A percentile compares a stretch with the other conserved stretches of the same genome.
These are phyloP conservation scores for Podila epigama DNA, from an alignment of 192 early-diverging fungal species.

Conservation along the genomic window DNA sequence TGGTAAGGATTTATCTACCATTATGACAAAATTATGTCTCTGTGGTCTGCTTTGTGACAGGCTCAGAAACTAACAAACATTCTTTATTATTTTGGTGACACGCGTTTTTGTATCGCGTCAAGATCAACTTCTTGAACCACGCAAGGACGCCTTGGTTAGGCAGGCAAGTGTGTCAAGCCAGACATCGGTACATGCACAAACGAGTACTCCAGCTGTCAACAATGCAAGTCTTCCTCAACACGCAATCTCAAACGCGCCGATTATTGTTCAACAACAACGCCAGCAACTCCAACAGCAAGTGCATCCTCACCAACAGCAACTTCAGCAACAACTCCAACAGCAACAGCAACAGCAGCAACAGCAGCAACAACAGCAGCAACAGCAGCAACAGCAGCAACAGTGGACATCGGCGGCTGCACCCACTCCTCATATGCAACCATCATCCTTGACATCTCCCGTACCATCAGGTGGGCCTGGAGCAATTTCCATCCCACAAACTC, in stretches of 20 bases:
- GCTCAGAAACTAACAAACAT: not conserved
- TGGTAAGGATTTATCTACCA: conserved; percentile 5
- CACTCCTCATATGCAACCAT: not conserved
- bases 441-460: not conserved
- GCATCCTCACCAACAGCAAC: conserved; percentile 14
- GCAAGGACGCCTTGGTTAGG: conserved; percentile 1
- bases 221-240: conserved; percentile 5
- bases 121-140: conserved; percentile 35
- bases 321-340: not conserved
- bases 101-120: too few species aligned
- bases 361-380: conserved; percentile 13
- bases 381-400: conserved; percentile 2
- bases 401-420: not conserved
- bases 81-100: not conserved
- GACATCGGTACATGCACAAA: conserved; percentile 8
- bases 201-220: conserved; percentile 2
- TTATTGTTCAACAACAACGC: conserved; percentile 8
- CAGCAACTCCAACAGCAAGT: conserved; percentile 5
- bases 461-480: not conserved
- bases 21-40: not conserved
- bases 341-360: not conserved
- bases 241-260: conserved; percentile 2
- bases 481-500: not conserved
- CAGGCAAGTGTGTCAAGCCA: conserved; percentile 27
- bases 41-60: not conserved